These are phyloP conservation scores for Vickermania spadyakhi DNA, from an alignment of 208 protist genomes.

Conservation along the genomic window DNA sequence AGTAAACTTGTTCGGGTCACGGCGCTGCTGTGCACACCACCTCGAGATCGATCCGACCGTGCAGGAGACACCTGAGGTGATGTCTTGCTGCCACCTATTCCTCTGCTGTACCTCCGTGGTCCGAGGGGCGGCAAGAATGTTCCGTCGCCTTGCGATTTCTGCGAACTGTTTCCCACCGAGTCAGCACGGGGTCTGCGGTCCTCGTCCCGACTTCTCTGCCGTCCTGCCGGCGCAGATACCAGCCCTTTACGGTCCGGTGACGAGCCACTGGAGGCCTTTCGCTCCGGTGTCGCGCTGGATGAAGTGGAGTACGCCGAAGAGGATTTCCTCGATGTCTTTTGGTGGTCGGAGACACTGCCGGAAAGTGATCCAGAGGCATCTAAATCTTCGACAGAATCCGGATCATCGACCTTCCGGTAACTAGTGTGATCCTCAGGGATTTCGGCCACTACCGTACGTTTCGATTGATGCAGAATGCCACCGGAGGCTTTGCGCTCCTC, in stretches of 20 bases:
- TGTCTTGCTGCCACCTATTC: neutral
- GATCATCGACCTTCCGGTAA: neutral
- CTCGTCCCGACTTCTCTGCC: neutral
- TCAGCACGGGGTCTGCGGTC: neutral
- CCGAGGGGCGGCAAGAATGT: neutral
- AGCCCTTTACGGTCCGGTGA: neutral
- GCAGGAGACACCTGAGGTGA: neutral
- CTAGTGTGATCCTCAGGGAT: neutral
- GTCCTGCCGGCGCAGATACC: neutral
- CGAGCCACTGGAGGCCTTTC: neutral
- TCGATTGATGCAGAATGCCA: neutral
- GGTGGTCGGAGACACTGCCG: neutral
- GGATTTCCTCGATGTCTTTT: neutral
- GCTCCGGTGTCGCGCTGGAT: neutral
- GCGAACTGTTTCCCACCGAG: neutral
- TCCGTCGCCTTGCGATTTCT: too few species aligned
- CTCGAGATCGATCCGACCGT: neutral
- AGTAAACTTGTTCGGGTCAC: conserved; percentile 9
- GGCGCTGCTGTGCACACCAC: neutral
- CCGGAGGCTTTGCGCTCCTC: neutral
- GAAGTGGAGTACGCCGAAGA: neutral
- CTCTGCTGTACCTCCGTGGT: neutral
- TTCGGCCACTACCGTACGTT: neutral
- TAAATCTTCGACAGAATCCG: neutral
- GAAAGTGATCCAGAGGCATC: neutral